These are phyloP conservation scores for Mycena rebaudengoi DNA, from an alignment of 768 basidiomycete species.

Conservation along the genomic window DNA sequence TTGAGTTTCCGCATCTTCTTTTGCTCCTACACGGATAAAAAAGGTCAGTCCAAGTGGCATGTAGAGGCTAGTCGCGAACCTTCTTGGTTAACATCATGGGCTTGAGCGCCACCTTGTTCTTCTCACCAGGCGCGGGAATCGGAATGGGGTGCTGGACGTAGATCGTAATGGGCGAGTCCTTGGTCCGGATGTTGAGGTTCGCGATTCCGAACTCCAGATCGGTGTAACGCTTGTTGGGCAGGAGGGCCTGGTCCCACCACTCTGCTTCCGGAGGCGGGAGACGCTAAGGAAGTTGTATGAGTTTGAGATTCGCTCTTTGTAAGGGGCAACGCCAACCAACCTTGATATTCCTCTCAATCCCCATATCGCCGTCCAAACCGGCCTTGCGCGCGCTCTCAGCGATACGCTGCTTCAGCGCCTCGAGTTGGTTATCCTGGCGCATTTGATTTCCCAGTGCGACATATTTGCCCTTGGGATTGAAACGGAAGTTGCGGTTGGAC, in stretches of 20 bases:
- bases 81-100: constrained; percentile 94
- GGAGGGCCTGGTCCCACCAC: constrained; percentile 95
- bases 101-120: constrained; percentile 79
- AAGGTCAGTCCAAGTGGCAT: background rate
- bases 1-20: constrained; percentile 97
- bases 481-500: constrained; percentile 75
- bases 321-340: constrained; percentile 45
- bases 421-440: constrained; percentile 81
- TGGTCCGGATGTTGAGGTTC: constrained; percentile 68
- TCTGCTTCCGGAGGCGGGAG: constrained; percentile 89
- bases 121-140: constrained; percentile 90
- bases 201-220: constrained; percentile 70
- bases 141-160: constrained; percentile 98
- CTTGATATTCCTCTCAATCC: constrained; percentile 88
- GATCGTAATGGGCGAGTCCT: constrained; percentile 81
- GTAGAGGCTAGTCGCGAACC: constrained; percentile 45
- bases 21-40: constrained; percentile 70
- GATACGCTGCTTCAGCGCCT: constrained; percentile 91
- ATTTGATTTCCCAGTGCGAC: constrained; percentile 75
- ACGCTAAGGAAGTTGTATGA: constrained; percentile 58
- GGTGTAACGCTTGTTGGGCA: constrained; percentile 83
- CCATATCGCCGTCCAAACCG: constrained; percentile 93
- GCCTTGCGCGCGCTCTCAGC: constrained; percentile 93
- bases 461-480: constrained; percentile 95
- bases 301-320: background rate